Evolutionary conservation across 495 filamentous ascomycete species (phyloP).

Genomic region (Endocarpon pusillum): DNA sequence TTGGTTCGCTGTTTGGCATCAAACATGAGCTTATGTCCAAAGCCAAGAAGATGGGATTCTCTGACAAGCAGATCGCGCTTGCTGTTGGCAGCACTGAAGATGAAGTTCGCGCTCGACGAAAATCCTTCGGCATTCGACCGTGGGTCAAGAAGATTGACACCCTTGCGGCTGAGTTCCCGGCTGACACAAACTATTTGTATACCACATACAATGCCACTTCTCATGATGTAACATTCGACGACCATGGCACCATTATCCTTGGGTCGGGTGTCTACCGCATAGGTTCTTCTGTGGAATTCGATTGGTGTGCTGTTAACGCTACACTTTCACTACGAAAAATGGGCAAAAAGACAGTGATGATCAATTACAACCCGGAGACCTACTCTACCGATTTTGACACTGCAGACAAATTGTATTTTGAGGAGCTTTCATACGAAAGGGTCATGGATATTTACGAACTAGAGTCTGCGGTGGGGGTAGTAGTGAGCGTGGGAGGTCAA

Average conservation of each 20-base stretch:
- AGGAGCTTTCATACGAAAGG: slow-evolving; percentile 91
- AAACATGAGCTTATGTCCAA: slow-evolving; percentile 74
- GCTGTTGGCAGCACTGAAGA: slow-evolving; percentile 78
- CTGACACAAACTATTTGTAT: slow-evolving; percentile 91
- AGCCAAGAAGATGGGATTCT: slow-evolving; percentile 96
- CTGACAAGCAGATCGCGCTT: slow-evolving; percentile 81
- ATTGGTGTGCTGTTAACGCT: slow-evolving; percentile 96
- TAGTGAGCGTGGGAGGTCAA: slow-evolving; percentile 90
- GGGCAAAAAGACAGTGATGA: slow-evolving; percentile 97
- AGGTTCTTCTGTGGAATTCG: slow-evolving; percentile 93
- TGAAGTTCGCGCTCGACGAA: slow-evolving; percentile 68
- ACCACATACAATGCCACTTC: slow-evolving; percentile 96
- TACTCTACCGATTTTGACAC: slow-evolving; percentile 80
- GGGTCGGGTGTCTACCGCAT: slow-evolving; percentile 94
- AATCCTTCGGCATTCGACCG: slow-evolving; percentile 67
- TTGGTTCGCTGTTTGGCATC: slow-evolving; percentile 72
- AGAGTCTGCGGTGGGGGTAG: slow-evolving; percentile 71
- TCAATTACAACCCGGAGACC: slow-evolving; percentile 92
- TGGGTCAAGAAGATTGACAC: slow-evolving; percentile 99
- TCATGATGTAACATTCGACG: slow-evolving; percentile 89
- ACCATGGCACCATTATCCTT: slow-evolving; percentile 77
- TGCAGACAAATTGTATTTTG: slow-evolving; percentile 92
- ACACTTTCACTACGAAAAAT: slow-evolving; percentile 70
- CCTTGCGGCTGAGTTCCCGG: slow-evolving; percentile 93
- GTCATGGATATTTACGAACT: slow-evolving; percentile 99